Conservation (phyloP, 2,329 filamentous ascomycete genomes). For the Neofusicoccum ribis region DNA sequence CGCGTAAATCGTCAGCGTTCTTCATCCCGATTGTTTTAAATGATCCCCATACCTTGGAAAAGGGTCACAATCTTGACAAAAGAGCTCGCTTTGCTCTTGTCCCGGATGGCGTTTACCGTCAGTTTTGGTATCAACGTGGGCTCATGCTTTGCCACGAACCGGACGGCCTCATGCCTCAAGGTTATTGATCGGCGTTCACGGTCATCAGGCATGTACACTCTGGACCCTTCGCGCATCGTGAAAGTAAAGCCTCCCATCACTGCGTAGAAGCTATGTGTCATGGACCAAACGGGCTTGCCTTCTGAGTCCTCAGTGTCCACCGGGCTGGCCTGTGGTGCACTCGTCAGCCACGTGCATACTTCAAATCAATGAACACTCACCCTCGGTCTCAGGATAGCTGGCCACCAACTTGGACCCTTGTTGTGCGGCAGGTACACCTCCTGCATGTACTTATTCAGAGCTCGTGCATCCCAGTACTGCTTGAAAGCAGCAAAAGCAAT, state of each 20-base stretch:
- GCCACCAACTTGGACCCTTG: not conserved
- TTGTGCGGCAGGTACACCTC: not conserved
- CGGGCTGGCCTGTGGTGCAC: not conserved
- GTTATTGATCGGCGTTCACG: not conserved
- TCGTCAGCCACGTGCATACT: not conserved
- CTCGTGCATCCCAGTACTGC: not conserved
- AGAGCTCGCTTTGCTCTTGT: conserved; percentile 19
- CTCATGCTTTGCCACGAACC: conserved; percentile 8
- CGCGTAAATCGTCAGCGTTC: no score
- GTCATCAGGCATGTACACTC: not conserved
- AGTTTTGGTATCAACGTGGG: conserved; percentile 7
- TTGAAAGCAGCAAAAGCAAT: conserved; percentile 18
- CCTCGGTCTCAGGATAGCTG: not conserved
- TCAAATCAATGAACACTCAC: not conserved
- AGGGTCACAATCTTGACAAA: not conserved
- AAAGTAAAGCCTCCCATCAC: conserved; percentile 25
- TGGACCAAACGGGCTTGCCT: conserved; percentile 21
- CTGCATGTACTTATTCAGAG: not conserved
- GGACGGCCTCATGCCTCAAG: conserved; percentile 14
- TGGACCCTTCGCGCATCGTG: not conserved
- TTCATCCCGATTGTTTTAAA: not conserved
- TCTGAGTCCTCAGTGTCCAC: not conserved
- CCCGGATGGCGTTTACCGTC: conserved; percentile 8
- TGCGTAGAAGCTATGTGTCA: conserved; percentile 24
- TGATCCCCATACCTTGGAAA: not conserved